Percentiles rank a stretch among this genome's conserved stretches.
Conservation (phyloP, 1,284 basidiomycete genomes). For the Pascua guehoae region DNA sequence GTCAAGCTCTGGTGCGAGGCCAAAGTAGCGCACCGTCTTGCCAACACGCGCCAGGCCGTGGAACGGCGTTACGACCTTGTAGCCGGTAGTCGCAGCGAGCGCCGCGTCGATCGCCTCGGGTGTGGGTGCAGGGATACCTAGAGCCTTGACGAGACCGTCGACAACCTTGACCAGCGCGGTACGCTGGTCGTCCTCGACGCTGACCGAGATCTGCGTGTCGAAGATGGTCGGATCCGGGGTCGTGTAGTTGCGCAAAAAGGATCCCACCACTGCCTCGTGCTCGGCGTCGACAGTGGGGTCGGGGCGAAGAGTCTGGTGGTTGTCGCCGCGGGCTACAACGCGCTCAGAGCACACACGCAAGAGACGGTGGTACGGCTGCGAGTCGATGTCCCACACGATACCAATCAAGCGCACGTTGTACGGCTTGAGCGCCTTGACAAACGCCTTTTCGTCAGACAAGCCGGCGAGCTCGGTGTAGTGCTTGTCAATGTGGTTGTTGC, state of each 20-base stretch:
- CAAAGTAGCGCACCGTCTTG: slow-evolving; percentile 66
- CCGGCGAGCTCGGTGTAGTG: slow-evolving; percentile 70
- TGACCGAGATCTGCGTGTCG: slow-evolving; percentile 65
- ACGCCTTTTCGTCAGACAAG: slow-evolving; percentile 36
- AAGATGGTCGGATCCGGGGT: slow-evolving; percentile 64
- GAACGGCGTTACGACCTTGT: slow-evolving; percentile 37
- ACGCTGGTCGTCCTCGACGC: slow-evolving; percentile 58
- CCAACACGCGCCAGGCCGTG: slow-evolving; percentile 33
- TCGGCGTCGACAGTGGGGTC: slow-evolving; percentile 54
- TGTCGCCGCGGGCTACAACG: slow-evolving; percentile 67
- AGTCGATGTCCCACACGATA: slow-evolving; percentile 68
- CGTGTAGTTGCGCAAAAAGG: slow-evolving; percentile 67
- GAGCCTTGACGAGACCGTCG: slow-evolving; percentile 56
- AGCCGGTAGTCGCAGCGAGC: slow-evolving; percentile 53
- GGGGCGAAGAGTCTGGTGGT: slow-evolving; percentile 75
- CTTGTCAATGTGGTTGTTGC: slow-evolving; percentile 79
- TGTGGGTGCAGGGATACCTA: slow-evolving; percentile 54
- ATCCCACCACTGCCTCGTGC: slow-evolving; percentile 78
- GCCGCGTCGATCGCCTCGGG: slow-evolving; percentile 62
- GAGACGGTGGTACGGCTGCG: slow-evolving; percentile 55
- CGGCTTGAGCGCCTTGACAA: slow-evolving; percentile 24
- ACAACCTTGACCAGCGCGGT: slow-evolving; percentile 61
- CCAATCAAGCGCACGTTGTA: slow-evolving; percentile 64
- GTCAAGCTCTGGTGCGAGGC: slow-evolving; percentile 68
- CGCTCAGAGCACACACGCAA: slow-evolving; percentile 75